Evolutionary conservation across 768 basidiomycete genomes (phyloP), one percentile per base, ranked within the genome.

Genomic region (Saitozyma sp.): DNA sequence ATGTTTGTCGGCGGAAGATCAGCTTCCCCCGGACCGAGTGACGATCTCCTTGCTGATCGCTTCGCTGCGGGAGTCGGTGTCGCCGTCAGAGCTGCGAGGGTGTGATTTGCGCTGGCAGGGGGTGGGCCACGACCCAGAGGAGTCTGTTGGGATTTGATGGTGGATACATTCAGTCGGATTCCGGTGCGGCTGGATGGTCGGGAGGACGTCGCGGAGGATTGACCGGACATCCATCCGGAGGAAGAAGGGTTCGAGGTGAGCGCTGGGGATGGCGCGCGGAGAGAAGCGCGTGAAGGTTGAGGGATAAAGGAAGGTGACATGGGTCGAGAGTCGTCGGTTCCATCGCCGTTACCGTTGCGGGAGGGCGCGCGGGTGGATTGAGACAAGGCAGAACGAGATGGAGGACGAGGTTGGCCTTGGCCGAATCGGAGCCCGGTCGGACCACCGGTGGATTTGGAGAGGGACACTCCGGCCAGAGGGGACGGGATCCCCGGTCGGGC

Each of bases 401-500:
- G 61, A 8, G 61, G 67, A 48, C 59, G 62, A 53, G 20, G 6
- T 41, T 10, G 14, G 54, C 10, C 5, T 39, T 41, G 17, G 5
- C 51, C 51, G 51, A 13, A 13, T 11, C 20, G n/a, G n/a, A 19
- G 19, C 2, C 16, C 13, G 3, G 17, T 14, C 13, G 17, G 51
- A 11, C 51, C 11, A 11, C 51, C n/a, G 41, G 40, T 60, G 10
- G 58, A 55, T 38, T 54, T 57, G 14, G 65, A 52, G 40, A 58
- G 50, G n/a, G 52, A 9, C 39, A 57, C 29, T 37, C 39, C 29
- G 40, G 50, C 49, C 13, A 49, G 11, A 38, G 62, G 58, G 39
- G 66, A 68, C 6, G 75, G 75, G 17, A 76, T 76, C 20, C 68
- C 72, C 16, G 75, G 75, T 40, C 75, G 60, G 10, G 64, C 56